Base-by-base conservation (phyloP, 192 early-diverging fungal genomes). In the Martensiomyces pterosporus region DNA sequence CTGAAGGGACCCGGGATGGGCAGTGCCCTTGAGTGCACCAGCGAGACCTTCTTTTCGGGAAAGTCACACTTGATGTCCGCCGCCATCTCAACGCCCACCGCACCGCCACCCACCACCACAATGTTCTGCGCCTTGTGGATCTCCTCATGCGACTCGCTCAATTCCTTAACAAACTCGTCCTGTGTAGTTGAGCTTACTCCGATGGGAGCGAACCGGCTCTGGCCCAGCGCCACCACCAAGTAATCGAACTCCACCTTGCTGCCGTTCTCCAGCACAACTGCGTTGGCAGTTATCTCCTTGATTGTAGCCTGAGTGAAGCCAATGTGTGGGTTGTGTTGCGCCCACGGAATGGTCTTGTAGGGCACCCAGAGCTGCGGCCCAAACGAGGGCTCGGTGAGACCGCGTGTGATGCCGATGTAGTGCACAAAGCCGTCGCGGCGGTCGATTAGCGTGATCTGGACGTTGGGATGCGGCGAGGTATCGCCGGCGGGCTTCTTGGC, bases 41-140 rank as follows among this genome's bases (percentile, higher is more conserved):
- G 54, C 0, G 49, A 47, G 1, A 76, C 74, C 2, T 47, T n/a
- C 39, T 76, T 76, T 9, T 47, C 40, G 2, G 53, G 52, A 42
- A 60, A 76, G 6, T 60, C 66, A 34, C 53, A 43, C 39, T 67
- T 67, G 29, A 76, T 47, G 49, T 93, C 91, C 0, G 77, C 85
- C 2, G 89, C 86, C 56, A 89, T 26, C 48, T 93, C 91, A 24
- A 88, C 55, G 23, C 86, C 91, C 2, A 85, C 81, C 10, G 85
- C 84, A 17, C 89, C 89, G 10, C 76, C 89, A 16, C 89, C 89
- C 13, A 84, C 70, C 0, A 91, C 57, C 2, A 84, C 41, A 1
- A 86, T 60, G 7, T 64, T 74, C 21, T 65, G 50, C 2, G 83
- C 67, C 21, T 63, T 46, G 13, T 54, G 46, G 48, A 89, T 84